Base-by-base conservation (phyloP, 306 rosid species). In the Fragaria nilgerrensis region DNA sequence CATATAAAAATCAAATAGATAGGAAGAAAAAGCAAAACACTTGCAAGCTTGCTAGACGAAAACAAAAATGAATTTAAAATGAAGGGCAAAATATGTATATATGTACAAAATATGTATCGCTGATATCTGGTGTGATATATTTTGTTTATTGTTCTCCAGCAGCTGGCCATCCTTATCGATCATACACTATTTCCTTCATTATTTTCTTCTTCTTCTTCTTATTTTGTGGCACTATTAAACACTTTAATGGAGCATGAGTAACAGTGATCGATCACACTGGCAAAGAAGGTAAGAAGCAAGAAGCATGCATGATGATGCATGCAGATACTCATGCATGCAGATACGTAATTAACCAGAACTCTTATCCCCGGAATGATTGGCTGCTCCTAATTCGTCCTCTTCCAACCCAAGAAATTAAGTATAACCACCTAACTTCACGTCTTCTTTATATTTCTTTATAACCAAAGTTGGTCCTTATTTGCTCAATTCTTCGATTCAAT, bases 321-420 rank as follows among this genome's bases (percentile, higher is more conserved):
- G 52, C 32, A 14, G 72, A 55, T 36, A 12, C 62, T n/a, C n/a
- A 75, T 53, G 83, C 77, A 74, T 55, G 52, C 32, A 14, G 72
- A 55, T 36, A 12, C 62, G 29, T 32, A 39, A 20, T 65, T 27
- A 27, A 1, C 23, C 45, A 27, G 9, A 77, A 48, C 52, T 79
- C 82, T 45, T 58, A 80, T 86, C 81, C 76, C 75, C 44, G 52
- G 49, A 72, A 85, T 78, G 84, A 86, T 78, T 83, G 90, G 76
- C 58, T 76, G 58, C 63, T 48, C 70, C 25, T 6, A 32, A 32
- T 32, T 78, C 77, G 82, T 78, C 81, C 63, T 85, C 70, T 43
- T 78, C 22, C 62, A 36, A 65, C 65, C 55, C 17, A 55, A 55
- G 81, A 43, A 82, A 72, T 56, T 63, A 70, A 70, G 79, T 27